Evolutionary conservation across 768 basidiomycete species (phyloP).

Genomic region (Suillus decipiens): DNA sequence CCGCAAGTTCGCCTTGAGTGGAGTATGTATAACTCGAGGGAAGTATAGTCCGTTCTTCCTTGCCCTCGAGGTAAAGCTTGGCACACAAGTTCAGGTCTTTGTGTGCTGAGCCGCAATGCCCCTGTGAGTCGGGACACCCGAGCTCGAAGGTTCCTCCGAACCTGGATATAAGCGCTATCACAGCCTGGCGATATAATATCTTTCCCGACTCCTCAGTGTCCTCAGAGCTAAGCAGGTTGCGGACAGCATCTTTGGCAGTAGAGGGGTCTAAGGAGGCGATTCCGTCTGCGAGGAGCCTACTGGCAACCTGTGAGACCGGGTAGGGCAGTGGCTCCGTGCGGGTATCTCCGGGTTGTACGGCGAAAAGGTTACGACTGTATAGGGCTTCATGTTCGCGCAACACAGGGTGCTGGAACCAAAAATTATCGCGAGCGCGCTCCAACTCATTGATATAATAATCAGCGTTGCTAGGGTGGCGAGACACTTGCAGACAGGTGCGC

Average conservation of each 20-base stretch:
- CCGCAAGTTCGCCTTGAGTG: neutral
- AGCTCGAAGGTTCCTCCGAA: neutral
- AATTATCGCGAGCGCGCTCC: neutral
- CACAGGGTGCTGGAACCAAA: neutral
- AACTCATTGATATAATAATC: neutral
- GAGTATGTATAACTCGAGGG: neutral
- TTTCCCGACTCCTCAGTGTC: neutral
- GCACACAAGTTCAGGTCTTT: neutral
- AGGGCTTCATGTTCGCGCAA: neutral
- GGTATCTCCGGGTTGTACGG: neutral
- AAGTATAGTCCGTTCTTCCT: neutral
- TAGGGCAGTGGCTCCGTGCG: neutral
- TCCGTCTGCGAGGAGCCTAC: constrained; percentile 1
- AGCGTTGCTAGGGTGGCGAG: neutral
- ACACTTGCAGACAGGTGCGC: neutral
- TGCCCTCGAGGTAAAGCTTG: neutral
- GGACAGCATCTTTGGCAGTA: neutral
- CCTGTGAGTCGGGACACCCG: neutral
- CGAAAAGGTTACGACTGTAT: neutral
- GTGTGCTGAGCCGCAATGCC: neutral
- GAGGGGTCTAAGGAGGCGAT: neutral
- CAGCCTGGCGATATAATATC: neutral
- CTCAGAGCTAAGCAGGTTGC: neutral
- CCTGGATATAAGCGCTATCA: neutral
- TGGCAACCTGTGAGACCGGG: neutral